phyloP scores from a whole-genome alignment of 2,329 filamentous ascomycete genomes.

The Fusarium sp. region DNA sequence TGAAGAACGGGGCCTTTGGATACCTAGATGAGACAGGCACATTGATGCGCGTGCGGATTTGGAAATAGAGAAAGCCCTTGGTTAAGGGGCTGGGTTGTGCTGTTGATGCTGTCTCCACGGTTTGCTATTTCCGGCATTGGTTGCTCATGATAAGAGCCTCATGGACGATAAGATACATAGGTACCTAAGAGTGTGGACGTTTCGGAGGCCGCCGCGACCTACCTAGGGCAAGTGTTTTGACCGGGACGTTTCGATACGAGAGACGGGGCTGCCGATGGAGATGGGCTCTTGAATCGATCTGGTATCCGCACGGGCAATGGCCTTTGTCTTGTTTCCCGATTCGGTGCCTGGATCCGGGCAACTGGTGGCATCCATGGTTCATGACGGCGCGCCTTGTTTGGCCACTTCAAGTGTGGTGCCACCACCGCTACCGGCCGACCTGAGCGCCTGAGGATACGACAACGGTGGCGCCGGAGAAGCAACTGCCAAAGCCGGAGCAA shows the following conservation, averaged over 20 bases:
- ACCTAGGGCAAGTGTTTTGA: too few species aligned
- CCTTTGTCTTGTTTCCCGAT: neutral
- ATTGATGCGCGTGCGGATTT: constrained; percentile 4
- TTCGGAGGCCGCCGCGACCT: constrained; percentile 5
- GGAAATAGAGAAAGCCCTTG: constrained; percentile 4
- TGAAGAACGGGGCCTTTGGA: constrained; percentile 1
- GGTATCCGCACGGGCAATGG: constrained; percentile 9
- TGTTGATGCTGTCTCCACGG: constrained; percentile 10
- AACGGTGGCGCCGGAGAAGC: constrained; percentile 3
- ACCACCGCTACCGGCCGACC: constrained; percentile 12
- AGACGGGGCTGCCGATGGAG: constrained; percentile 9
- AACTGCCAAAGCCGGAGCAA: constrained; percentile 8
- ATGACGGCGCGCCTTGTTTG: constrained; percentile 32
- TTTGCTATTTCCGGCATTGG: constrained; percentile 26
- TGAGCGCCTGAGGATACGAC: constrained; percentile 5
- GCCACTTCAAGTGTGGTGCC: constrained; percentile 23
- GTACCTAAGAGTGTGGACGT: neutral
- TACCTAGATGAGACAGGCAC: neutral
- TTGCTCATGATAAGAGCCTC: constrained; percentile 3
- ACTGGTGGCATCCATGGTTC: constrained; percentile 25
- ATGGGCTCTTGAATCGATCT: constrained; percentile 7
- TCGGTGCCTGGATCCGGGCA: constrained; percentile 36
- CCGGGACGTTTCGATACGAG: neutral
- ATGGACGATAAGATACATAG: neutral
- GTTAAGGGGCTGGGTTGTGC: constrained; percentile 3